Evolutionary conservation across 179 eudicot genomes (phyloP).

Genomic region (Beta corolliflora): DNA sequence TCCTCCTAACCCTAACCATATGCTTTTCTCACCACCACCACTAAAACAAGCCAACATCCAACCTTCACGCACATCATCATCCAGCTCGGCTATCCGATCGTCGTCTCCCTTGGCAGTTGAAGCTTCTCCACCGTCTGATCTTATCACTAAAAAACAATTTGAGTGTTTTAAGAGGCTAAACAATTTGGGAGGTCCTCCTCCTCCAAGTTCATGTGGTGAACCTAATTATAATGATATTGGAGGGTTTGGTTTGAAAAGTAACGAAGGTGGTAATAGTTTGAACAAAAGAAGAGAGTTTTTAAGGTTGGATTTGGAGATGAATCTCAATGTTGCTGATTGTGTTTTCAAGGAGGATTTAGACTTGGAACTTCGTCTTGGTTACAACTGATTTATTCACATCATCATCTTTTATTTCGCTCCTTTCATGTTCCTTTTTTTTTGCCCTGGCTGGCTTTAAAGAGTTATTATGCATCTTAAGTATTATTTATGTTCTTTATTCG

Average conservation of each 20-base stretch:
- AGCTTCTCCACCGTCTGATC: background rate
- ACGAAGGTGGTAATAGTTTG: background rate
- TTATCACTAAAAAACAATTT: slow-evolving; percentile 12
- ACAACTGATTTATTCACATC: slow-evolving; percentile 11
- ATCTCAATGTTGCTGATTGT: slow-evolving; percentile 7
- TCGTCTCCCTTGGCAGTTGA: background rate
- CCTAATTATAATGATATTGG: background rate
- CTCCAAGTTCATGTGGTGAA: background rate
- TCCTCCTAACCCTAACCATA: slow-evolving; percentile 25
- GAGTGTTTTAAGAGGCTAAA: slow-evolving; percentile 23
- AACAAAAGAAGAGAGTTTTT: slow-evolving; percentile 15
- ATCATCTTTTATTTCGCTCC: too few relatives aligned
- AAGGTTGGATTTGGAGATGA: slow-evolving; percentile 24
- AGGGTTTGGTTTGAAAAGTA: background rate
- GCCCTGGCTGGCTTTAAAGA: too few relatives aligned
- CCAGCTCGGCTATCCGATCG: background rate
- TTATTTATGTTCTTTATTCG: too few relatives aligned
- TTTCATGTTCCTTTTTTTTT: too few relatives aligned
- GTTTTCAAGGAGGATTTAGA: slow-evolving; percentile 24
- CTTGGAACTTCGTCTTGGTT: slow-evolving; percentile 40
- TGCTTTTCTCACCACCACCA: background rate
- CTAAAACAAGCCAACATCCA: background rate
- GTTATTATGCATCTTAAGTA: too few relatives aligned
- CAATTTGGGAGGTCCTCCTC: background rate
- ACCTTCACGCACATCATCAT: background rate